Evolutionary conservation across 2,329 filamentous ascomycete genomes (phyloP).

Genomic region (Colletotrichum nymphaeae): DNA sequence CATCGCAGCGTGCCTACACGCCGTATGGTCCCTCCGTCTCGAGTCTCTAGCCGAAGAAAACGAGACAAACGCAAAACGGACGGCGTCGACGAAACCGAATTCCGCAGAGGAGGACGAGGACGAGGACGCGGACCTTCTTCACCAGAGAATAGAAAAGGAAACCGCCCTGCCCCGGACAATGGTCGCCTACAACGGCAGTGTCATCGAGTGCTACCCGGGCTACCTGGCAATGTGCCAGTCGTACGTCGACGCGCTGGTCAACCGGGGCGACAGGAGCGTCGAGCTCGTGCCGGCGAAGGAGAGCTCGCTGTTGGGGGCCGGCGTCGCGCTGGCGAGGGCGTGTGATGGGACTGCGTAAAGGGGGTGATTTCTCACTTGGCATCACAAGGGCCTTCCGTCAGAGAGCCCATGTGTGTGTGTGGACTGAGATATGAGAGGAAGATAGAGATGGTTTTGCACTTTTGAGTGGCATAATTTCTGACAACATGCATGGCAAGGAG

Average conservation of each 20-base stretch:
- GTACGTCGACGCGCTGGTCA: constrained; percentile 70
- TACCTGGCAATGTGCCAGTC: constrained; percentile 73
- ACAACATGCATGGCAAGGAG: constrained; percentile 5
- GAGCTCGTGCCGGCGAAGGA: constrained; percentile 77
- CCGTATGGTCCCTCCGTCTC: constrained; percentile 67
- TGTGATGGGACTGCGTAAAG: constrained; percentile 2
- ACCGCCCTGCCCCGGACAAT: constrained; percentile 60
- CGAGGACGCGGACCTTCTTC: constrained; percentile 36
- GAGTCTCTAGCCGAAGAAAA: constrained; percentile 55
- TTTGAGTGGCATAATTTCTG: not conserved
- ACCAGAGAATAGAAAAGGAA: constrained; percentile 61
- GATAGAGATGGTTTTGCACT: not conserved
- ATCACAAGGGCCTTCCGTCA: too few species aligned
- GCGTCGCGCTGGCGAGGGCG: constrained; percentile 70
- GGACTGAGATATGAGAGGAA: not conserved
- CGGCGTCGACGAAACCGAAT: not conserved
- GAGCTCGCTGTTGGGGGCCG: constrained; percentile 80
- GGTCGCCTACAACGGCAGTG: constrained; percentile 83
- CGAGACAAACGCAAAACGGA: constrained; percentile 41
- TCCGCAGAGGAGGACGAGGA: constrained; percentile 40
- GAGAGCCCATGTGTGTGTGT: not conserved
- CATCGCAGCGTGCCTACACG: constrained; percentile 68
- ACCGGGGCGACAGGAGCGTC: constrained; percentile 53
- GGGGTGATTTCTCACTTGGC: too few species aligned
- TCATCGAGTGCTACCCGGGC: constrained; percentile 81